A percentile compares a stretch with the other conserved stretches of the same genome.
These are phyloP conservation scores for Emericellopsis cladophorae DNA, from an alignment of 2,329 filamentous ascomycete species.

Conservation along the genomic window DNA sequence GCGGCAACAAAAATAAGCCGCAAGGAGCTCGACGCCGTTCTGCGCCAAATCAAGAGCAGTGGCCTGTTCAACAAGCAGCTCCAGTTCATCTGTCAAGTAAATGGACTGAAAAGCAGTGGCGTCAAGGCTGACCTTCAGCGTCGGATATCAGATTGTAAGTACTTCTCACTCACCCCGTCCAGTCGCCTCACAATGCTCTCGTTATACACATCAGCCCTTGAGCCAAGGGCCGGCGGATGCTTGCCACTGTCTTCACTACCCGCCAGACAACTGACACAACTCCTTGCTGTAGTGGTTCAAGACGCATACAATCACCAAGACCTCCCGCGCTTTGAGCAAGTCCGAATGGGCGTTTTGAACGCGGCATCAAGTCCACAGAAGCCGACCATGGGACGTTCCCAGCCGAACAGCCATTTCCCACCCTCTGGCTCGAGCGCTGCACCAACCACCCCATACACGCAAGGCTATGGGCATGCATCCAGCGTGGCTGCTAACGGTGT, in stretches of 20 bases:
- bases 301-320: conserved; percentile 23
- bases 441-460: neutral
- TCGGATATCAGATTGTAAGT: conserved; percentile 68
- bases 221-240: no score
- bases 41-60: conserved; percentile 28
- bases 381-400: conserved; percentile 5
- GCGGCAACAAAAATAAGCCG: conserved; percentile 21
- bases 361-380: conserved; percentile 14
- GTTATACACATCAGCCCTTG: no score
- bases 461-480: neutral
- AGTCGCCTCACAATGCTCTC: neutral
- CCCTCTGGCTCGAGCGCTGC: neutral
- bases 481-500: neutral
- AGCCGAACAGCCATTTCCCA: no score
- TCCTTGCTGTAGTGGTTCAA: conserved; percentile 24
- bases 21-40: conserved; percentile 30
- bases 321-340: conserved; percentile 25
- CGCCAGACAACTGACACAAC: neutral
- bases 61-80: conserved; percentile 50
- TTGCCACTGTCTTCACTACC: neutral
- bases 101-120: conserved; percentile 66
- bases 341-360: conserved; percentile 27
- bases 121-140: conserved; percentile 74
- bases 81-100: conserved; percentile 61
- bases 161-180: neutral